These are phyloP conservation scores for Heliocybe sulcata DNA, from an alignment of 1,284 basidiomycete genomes.

Conservation along the genomic window DNA sequence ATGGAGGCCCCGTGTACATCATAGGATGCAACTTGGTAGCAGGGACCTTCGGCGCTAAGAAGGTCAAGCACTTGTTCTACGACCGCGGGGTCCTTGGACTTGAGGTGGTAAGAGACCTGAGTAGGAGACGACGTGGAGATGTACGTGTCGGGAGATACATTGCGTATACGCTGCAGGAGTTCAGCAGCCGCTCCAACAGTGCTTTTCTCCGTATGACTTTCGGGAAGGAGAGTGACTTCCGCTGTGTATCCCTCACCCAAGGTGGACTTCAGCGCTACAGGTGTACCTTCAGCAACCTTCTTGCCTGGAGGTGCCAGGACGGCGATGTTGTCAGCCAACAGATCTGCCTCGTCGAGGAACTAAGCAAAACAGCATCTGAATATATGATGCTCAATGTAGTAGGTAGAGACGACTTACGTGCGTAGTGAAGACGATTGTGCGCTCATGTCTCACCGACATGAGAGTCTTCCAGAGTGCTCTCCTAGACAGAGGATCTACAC, in stretches of 20 bases:
- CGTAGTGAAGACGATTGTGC: conserved; percentile 64
- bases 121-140: conserved; percentile 30
- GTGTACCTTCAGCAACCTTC: conserved; percentile 65
- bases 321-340: conserved; percentile 70
- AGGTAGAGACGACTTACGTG: conserved; percentile 35
- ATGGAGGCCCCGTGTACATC: conserved; percentile 70
- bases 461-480: conserved; percentile 73
- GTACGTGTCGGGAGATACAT: conserved; percentile 39
- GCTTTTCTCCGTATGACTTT: conserved; percentile 19
- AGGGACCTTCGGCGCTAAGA: conserved; percentile 36
- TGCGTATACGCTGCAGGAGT: conserved; percentile 35
- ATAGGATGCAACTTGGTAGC: conserved; percentile 40
- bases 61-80: conserved; percentile 51
- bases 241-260: conserved; percentile 69
- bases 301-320: conserved; percentile 73
- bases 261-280: conserved; percentile 65
- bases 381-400: too few species aligned
- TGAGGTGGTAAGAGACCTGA: conserved; percentile 45
- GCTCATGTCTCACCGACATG: conserved; percentile 54
- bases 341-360: conserved; percentile 78
- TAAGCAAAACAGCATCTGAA: too few species aligned
- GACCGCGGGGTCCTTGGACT: conserved; percentile 42
- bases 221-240: conserved; percentile 37
- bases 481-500: conserved; percentile 74
- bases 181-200: conserved; percentile 14